Percentiles rank a stretch among this genome's conserved stretches.
phyloP scores from a whole-genome alignment of 2,329 filamentous ascomycete species.

The Cladorrhinum sp. region DNA sequence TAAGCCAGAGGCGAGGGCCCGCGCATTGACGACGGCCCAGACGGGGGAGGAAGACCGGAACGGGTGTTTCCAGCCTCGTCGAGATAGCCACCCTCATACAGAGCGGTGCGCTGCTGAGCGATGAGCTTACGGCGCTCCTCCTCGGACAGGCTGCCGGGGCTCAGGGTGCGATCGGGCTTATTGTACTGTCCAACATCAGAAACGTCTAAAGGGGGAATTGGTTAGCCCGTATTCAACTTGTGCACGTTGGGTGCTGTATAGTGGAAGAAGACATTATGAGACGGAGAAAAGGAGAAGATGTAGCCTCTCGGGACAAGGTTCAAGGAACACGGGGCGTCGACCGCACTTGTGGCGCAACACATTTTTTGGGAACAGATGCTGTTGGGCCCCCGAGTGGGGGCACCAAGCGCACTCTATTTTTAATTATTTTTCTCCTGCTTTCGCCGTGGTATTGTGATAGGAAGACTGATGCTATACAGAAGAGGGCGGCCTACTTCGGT shows the following conservation, averaged over 20 bases:
- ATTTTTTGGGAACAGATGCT: slow-evolving; percentile 28
- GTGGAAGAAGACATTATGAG: background rate
- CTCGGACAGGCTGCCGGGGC: slow-evolving; percentile 82
- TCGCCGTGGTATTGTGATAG: slow-evolving; percentile 37
- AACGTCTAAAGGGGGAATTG: slow-evolving; percentile 27
- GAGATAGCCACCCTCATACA: slow-evolving; percentile 71
- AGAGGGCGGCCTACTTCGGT: slow-evolving; percentile 91
- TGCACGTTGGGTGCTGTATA: background rate
- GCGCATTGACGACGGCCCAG: slow-evolving; percentile 62
- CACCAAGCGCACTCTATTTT: slow-evolving; percentile 34
- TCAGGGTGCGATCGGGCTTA: slow-evolving; percentile 85
- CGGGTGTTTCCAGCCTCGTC: slow-evolving; percentile 66
- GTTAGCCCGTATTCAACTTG: slow-evolving; percentile 41
- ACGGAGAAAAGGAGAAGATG: slow-evolving; percentile 2
- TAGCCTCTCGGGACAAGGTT: slow-evolving; percentile 26
- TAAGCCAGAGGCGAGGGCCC: slow-evolving; percentile 78
- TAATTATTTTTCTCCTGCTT: slow-evolving; percentile 33
- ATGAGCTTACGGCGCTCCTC: slow-evolving; percentile 95
- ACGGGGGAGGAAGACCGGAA: slow-evolving; percentile 62
- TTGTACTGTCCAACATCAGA: slow-evolving; percentile 45
- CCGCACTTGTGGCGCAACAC: slow-evolving; percentile 33
- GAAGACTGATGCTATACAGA: slow-evolving; percentile 62
- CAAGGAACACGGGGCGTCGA: slow-evolving; percentile 29
- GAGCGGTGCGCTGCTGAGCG: slow-evolving; percentile 87
- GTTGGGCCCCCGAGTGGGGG: slow-evolving; percentile 26